phyloP scores from a whole-genome alignment of 2,329 filamentous ascomycete species.

The Trichoderma semiorbis region DNA sequence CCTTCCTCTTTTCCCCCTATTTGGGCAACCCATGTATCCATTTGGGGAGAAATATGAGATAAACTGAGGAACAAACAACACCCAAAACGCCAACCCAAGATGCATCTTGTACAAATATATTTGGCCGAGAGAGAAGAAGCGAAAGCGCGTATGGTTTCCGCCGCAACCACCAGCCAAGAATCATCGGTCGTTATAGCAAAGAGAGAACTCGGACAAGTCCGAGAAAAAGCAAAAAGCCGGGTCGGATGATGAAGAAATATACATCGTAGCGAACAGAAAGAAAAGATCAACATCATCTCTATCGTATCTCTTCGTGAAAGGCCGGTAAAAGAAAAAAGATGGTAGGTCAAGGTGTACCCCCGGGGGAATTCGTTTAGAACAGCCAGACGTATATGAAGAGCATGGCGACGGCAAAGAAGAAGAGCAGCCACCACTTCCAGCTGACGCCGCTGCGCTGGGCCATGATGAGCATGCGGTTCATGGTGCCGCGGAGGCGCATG shows the following conservation, averaged over 20 bases:
- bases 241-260: neutral
- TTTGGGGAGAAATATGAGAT: neutral
- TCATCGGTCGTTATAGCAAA: neutral
- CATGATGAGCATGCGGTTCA: conserved; percentile 97
- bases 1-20: neutral
- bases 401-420: conserved; percentile 78
- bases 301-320: neutral
- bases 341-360: neutral
- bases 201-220: neutral
- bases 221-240: neutral
- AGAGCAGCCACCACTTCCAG: conserved; percentile 90
- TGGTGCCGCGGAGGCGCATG: conserved; percentile 78
- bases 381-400: conserved; percentile 94
- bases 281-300: neutral
- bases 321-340: neutral
- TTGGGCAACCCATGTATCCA: neutral
- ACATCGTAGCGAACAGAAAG: neutral
- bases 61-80: neutral
- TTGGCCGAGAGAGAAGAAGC: neutral
- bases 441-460: conserved; percentile 89
- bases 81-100: conserved; percentile 26
- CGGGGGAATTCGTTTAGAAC: conserved; percentile 47
- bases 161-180: neutral
- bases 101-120: conserved; percentile 18
- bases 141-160: neutral